Base-by-base conservation (phyloP, 23 red algal genomes). In the Rhodosorus marinus region DNA sequence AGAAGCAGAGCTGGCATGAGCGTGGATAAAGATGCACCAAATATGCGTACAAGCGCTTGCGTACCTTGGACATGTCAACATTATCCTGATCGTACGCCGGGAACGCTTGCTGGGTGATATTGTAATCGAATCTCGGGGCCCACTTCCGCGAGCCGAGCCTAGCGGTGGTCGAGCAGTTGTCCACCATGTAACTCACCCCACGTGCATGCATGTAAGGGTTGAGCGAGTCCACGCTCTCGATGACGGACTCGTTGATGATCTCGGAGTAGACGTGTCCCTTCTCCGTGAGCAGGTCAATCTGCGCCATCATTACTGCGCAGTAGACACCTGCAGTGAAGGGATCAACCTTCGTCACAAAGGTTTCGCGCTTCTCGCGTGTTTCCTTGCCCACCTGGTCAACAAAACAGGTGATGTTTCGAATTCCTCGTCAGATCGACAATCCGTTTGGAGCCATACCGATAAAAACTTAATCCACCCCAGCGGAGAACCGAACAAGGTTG, bases 241-340 rank as follows among this genome's bases (percentile, higher is more conserved):
- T 94, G 28, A 94, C 87, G n/a, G 87, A 94, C 48, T 94, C 87
- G 55, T 94, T 94, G 8, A 94, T 66, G 52, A 94, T 83, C 49
- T 94, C 87, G 0, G 75, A 82, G n/a, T 79, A 29, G 1, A 79
- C 70, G 64, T 94, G 87, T 24, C 76, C 75, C 41, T 83, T 83
- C 55, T 94, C 87, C 53, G 84, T 17, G 3, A 94, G 67, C 22
- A 94, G 66, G 62, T 94, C 87, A 63, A 94, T 94, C 76, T 94
- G 87, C 9, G 87, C 87, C 87, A 94, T 94, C 87, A 94, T 94
- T 22, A 75, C 75, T 0, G 87, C 87, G 48, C 69, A 75, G 59
- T 94, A 94, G 5, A 94, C 87, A 34, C 87, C 87, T 0, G 87
- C 87, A 33, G 76, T 62, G 59, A 94, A 94, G 3, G 87, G 69